Base-by-base conservation (phyloP, 2,329 filamentous ascomycete genomes). In the Lachnellula arida region DNA sequence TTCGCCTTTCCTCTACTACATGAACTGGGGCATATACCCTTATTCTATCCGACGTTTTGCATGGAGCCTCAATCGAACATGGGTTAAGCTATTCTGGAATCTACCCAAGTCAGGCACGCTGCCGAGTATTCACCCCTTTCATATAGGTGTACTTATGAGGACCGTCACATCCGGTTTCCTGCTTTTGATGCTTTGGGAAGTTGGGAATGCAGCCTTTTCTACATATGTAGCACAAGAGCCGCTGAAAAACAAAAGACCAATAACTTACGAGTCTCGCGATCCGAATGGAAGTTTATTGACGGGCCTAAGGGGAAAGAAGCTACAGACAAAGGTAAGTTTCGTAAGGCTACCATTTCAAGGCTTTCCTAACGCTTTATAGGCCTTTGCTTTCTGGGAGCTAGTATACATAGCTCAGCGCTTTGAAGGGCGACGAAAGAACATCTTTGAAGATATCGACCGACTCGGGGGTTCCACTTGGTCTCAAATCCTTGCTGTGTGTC, bases 371-470 rank as follows among this genome's bases (percentile, higher is more conserved):
- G 19, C 19, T 42, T n/a, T 22, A 1, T 57, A 89, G 81, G 81
- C 84, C 0, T 96, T 95, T 70, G 92, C 93, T 15, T 88, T 96
- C 72, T 96, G 92, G 92, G 93, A 97, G 68, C 77, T 97, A 28
- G 84, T 85, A 32, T 79, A 89, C 54, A 96, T 97, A 63, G 86
- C 89, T 39, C 81, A 87, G 55, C 81, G 84, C 53, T 92, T 88
- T 60, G 79, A 86, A 15, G 79, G 84, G n/a, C 85, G 67, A 32
- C 83, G 93, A 51, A 89, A 87, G 70, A 82, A 84, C 19, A 90
- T 97, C 54, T 97, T 89, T 72, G 84, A 86, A 56, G 93, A 97
- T 64, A 89, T 96, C 59, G 90, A 96, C 63, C 87, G 91, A 58
- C 83, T 84, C 53, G 88, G 87, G 46, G 90, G 88, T 0, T 81